Conservation (phyloP, 2,329 filamentous ascomycete species). For the Sclerotiophoma versabilis region DNA sequence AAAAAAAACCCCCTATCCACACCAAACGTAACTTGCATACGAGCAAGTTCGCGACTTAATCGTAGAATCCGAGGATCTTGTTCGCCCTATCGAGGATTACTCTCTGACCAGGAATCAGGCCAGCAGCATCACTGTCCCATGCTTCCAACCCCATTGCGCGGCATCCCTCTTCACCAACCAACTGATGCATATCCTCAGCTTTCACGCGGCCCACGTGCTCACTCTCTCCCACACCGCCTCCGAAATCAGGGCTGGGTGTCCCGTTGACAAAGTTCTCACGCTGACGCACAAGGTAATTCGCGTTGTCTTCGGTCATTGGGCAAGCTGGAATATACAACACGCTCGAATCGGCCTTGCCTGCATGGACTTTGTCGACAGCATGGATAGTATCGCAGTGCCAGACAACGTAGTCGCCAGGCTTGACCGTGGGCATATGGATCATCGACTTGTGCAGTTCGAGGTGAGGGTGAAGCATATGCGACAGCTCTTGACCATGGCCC, state of each 20-base stretch:
- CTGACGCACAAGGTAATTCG: constrained; percentile 73
- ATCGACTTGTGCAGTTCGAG: constrained; percentile 71
- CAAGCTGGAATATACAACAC: constrained; percentile 91
- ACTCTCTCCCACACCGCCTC: constrained; percentile 69
- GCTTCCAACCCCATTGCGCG: constrained; percentile 62
- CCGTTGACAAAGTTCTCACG: constrained; percentile 74
- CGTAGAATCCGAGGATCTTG: constrained; percentile 60
- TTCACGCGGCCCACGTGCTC: constrained; percentile 54
- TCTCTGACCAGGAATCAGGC: constrained; percentile 60
- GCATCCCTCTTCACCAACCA: constrained; percentile 57
- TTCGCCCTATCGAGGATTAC: constrained; percentile 62
- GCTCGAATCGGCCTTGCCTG: constrained; percentile 75
- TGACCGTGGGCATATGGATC: constrained; percentile 73
- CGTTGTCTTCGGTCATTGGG: constrained; percentile 78
- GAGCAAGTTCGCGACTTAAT: constrained; percentile 3
- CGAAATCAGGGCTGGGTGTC: constrained; percentile 57
- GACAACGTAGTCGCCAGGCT: constrained; percentile 76
- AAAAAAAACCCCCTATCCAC: no score
- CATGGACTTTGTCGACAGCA: constrained; percentile 80
- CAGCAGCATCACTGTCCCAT: constrained; percentile 57
- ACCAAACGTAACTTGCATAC: background rate
- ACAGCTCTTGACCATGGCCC: constrained; percentile 74
- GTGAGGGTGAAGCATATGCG: constrained; percentile 70
- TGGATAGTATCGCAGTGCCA: constrained; percentile 86
- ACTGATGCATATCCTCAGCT: constrained; percentile 47